Conservation (phyloP, 140 eudicot species). For the Ambrosia hybrid region DNA sequence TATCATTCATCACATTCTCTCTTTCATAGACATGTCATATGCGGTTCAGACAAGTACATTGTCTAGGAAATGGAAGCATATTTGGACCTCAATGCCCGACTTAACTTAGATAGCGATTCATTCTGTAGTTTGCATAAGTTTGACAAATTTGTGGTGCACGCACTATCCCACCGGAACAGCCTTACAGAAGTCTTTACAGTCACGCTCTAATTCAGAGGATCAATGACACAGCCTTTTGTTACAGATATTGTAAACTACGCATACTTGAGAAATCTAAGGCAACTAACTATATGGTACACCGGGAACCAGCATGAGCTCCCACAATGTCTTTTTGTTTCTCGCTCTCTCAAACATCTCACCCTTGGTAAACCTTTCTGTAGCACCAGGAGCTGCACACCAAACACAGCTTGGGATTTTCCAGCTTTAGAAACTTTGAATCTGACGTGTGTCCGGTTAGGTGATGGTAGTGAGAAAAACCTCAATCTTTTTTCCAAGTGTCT, state of each 20-base stretch:
- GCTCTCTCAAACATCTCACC: slow-evolving; percentile 14
- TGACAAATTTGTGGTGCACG: not conserved
- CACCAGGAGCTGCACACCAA: too few relatives aligned
- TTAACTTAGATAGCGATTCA: not conserved
- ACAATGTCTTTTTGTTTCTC: slow-evolving; percentile 14
- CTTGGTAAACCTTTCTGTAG: too few relatives aligned
- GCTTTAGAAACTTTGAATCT: too few relatives aligned
- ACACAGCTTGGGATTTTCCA: too few relatives aligned
- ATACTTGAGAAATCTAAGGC: not conserved
- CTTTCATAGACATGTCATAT: slow-evolving; percentile 1
- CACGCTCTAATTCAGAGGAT: slow-evolving; percentile 4
- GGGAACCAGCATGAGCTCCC: not conserved
- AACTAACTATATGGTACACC: not conserved
- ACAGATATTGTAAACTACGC: not conserved
- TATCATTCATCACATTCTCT: slow-evolving; percentile 11
- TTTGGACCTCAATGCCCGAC: slow-evolving; percentile 9
- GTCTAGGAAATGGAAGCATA: slow-evolving; percentile 13
- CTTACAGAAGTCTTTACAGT: not conserved
- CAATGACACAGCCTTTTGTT: not conserved
- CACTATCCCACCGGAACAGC: slow-evolving; percentile 3
- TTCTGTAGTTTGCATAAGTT: not conserved
- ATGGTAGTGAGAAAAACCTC: too few relatives aligned
- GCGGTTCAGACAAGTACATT: slow-evolving; percentile 3
- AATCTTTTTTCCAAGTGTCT: too few relatives aligned
- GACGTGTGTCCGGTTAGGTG: too few relatives aligned